Evolutionary conservation across 352 stramenopile species (phyloP), one percentile per base, ranked within the genome.

Genomic region (Phytophthora chlamydospora): DNA sequence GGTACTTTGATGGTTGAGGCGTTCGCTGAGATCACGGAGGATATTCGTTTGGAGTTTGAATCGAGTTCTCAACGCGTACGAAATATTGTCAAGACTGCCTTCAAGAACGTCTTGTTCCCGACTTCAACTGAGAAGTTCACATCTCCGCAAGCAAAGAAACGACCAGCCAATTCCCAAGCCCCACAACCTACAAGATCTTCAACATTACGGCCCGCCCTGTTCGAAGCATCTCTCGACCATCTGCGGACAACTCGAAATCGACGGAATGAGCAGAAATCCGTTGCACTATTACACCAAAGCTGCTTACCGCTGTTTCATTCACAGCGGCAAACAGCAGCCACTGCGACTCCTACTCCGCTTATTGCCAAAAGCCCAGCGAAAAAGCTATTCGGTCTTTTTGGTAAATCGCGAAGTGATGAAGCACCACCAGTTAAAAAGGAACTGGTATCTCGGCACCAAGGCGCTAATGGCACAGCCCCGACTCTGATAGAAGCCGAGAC

Each of bases 31-130:
- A 66, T 79, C 3, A 68, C 73, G 0, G 31, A 11, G 13, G 72
- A 78, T 17, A 83, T 87, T 32, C 65, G 68, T 42, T 34, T 41
- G 14, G 78, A 87, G 35, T 66, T 85, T 39, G 21, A 36, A 31
- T 66, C 55, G 10, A 80, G 27, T 39, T 54, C 61, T 42, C 16
- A 24, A 19, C 55, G 58, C 14, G 63, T 85, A 9, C 64, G 63
- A 29, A 50, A 34, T 0, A 31, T 58, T 13, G 49, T 78, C 24
- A 43, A 10, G 0, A 58, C 17, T 10, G 53, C 35, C 8, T 57
- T 77, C 10, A 42, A 36, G 12, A 44, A 48, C 9, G 59, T 66
- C 6, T 71, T 84, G 17, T 77, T 79, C 17, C 16, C 68, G 1
- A 6, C 19, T 27, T 11, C 29, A 36, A 47, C 5, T 4, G 41